Conservation (phyloP, 1,284 basidiomycete genomes). For the Athelia psychrophila region DNA sequence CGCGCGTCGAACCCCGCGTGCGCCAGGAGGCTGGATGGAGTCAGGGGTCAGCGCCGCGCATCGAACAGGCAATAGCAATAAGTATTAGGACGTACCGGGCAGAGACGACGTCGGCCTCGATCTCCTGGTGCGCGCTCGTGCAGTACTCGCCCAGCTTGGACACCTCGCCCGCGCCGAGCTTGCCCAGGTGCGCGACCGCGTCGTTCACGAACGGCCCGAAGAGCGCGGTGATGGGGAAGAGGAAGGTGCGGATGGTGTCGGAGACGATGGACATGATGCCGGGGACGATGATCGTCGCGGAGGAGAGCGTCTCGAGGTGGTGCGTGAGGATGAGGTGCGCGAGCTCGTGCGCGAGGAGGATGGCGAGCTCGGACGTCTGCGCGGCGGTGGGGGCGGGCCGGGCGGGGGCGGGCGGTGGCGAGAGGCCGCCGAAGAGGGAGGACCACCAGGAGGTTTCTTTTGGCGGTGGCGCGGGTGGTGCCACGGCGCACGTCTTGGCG, state of each 20-base stretch:
- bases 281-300: slow-evolving; percentile 78
- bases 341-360: slow-evolving; percentile 86
- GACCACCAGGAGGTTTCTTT: slow-evolving; percentile 44
- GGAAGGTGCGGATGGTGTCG: slow-evolving; percentile 71
- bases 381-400: slow-evolving; percentile 65
- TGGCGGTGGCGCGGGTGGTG: slow-evolving; percentile 16
- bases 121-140: slow-evolving; percentile 75
- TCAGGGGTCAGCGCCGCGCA: slow-evolving; percentile 4
- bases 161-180: slow-evolving; percentile 72
- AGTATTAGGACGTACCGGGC: slow-evolving; percentile 47
- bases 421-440: slow-evolving; percentile 44
- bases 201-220: slow-evolving; percentile 92
- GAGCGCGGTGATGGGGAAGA: slow-evolving; percentile 86
- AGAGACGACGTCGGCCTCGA: slow-evolving; percentile 89
- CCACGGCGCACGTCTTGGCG: slow-evolving; percentile 33
- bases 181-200: slow-evolving; percentile 78
- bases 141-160: slow-evolving; percentile 67
- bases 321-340: slow-evolving; percentile 85
- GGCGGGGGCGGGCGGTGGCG: slow-evolving; percentile 30
- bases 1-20: slow-evolving; percentile 85
- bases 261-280: slow-evolving; percentile 73
- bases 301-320: slow-evolving; percentile 86
- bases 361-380: slow-evolving; percentile 82
- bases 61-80: slow-evolving; percentile 3
- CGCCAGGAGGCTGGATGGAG: slow-evolving; percentile 73